Evolutionary conservation across 176 grass and related monocot species (phyloP).

Genomic region (Carex pumila): DNA sequence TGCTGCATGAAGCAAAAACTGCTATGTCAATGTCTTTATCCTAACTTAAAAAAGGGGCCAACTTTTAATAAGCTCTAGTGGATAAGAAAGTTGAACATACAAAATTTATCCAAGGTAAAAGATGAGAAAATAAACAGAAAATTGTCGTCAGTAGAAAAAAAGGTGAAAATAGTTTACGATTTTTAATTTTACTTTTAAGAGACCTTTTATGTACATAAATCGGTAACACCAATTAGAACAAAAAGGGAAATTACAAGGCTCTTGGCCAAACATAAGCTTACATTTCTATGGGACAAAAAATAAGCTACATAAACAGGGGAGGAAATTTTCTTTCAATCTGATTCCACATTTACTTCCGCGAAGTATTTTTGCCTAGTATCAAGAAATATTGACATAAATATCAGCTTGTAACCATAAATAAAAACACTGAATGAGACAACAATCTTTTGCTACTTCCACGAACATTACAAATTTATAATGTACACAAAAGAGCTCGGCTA

Average conservation of each 20-base stretch:
- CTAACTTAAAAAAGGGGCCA: background rate
- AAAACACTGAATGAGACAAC: background rate
- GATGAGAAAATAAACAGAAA: background rate
- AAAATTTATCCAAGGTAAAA: background rate
- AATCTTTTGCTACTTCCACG: background rate
- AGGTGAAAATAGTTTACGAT: background rate
- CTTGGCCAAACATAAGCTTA: background rate
- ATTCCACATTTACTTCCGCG: constrained; percentile 35
- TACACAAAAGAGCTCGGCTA: no score
- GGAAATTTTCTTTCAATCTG: constrained; percentile 29
- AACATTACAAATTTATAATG: background rate
- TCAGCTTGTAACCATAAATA: background rate
- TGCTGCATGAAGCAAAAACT: no score
- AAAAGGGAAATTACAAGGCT: background rate
- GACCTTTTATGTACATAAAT: background rate
- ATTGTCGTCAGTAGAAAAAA: background rate
- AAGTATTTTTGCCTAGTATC: constrained; percentile 53
- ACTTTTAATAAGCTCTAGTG: background rate
- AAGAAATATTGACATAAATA: background rate
- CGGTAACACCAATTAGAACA: background rate
- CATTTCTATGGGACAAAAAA: background rate
- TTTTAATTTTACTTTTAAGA: background rate
- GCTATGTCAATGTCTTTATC: no score
- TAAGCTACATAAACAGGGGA: background rate
- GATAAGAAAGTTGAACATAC: background rate